These are phyloP conservation scores for Diaporthe amygdali DNA, from an alignment of 2,329 filamentous ascomycete genomes.

Conservation along the genomic window DNA sequence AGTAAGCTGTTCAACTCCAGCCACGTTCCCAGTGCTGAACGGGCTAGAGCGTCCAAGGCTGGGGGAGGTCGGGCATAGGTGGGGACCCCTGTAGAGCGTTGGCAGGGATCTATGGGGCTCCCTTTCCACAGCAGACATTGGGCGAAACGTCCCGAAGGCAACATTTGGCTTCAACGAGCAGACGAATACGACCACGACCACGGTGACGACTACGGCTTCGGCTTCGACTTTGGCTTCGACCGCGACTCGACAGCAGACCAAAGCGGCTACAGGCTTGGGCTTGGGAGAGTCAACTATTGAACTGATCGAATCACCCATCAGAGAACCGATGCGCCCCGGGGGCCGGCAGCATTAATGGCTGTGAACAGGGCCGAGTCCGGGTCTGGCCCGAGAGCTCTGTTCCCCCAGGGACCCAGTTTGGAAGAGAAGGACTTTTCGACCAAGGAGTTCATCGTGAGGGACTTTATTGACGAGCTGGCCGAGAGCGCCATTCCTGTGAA, in stretches of 20 bases:
- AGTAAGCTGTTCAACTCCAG: neutral
- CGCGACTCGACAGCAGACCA: neutral
- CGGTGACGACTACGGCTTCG: neutral
- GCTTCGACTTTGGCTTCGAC: neutral
- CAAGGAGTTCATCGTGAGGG: conserved; percentile 96
- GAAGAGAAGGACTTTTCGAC: conserved; percentile 86
- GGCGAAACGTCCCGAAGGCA: neutral
- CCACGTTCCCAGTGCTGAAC: conserved; percentile 10
- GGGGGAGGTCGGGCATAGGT: neutral
- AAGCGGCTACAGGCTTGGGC: neutral
- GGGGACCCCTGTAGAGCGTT: neutral
- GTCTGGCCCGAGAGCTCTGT: conserved; percentile 66
- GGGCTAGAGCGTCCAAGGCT: conserved; percentile 7
- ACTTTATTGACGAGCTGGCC: conserved; percentile 93
- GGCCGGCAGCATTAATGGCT: conserved; percentile 43
- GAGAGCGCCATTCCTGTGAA: conserved; percentile 81
- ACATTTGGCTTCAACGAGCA: neutral
- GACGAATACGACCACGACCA: neutral
- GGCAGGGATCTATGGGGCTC: conserved; percentile 4
- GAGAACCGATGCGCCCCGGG: conserved; percentile 39
- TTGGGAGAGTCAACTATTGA: neutral
- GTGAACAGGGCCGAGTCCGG: conserved; percentile 39
- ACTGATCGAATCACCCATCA: conserved; percentile 12
- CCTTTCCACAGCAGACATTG: neutral
- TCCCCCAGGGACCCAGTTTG: conserved; percentile 81